These are phyloP conservation scores for Neonectria magnoliae DNA, from an alignment of 2,329 filamentous ascomycete species.

Conservation along the genomic window DNA sequence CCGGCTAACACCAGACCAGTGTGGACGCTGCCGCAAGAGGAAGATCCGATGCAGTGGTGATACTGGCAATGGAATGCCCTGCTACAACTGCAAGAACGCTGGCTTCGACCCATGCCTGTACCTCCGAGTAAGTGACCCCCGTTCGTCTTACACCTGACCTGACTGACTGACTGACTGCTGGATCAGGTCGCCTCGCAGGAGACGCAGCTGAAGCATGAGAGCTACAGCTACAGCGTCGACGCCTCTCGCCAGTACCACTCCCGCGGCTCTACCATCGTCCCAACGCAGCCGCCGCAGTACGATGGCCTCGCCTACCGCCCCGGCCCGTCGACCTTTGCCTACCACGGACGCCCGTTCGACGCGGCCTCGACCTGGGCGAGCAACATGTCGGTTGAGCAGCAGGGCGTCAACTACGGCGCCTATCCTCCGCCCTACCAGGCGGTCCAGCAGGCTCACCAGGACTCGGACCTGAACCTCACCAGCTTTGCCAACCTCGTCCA, in stretches of 20 bases:
- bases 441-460: conserved; percentile 19
- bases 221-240: conserved; percentile 45
- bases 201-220: conserved; percentile 40
- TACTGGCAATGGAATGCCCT: conserved; percentile 77
- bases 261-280: conserved; percentile 32
- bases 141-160: background rate
- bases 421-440: conserved; percentile 35
- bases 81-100: conserved; percentile 82
- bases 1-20: conserved; percentile 63
- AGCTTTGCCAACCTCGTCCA: conserved; percentile 16
- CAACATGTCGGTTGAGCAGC: conserved; percentile 41
- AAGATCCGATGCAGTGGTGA: conserved; percentile 97
- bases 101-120: conserved; percentile 80
- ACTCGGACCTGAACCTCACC: conserved; percentile 42
- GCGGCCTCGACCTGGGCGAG: conserved; percentile 37
- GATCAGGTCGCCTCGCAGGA: conserved; percentile 48
- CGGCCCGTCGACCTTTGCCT: conserved; percentile 34
- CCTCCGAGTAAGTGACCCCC: conserved; percentile 70
- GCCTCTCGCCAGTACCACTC: conserved; percentile 46
- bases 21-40: conserved; percentile 86
- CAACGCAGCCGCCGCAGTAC: conserved; percentile 32
- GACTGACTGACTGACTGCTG: background rate
- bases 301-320: conserved; percentile 37
- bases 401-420: conserved; percentile 38
- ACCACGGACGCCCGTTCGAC: conserved; percentile 41